Conservation (phyloP, 148 eudicot species). For the Pouteria glomerata region DNA sequence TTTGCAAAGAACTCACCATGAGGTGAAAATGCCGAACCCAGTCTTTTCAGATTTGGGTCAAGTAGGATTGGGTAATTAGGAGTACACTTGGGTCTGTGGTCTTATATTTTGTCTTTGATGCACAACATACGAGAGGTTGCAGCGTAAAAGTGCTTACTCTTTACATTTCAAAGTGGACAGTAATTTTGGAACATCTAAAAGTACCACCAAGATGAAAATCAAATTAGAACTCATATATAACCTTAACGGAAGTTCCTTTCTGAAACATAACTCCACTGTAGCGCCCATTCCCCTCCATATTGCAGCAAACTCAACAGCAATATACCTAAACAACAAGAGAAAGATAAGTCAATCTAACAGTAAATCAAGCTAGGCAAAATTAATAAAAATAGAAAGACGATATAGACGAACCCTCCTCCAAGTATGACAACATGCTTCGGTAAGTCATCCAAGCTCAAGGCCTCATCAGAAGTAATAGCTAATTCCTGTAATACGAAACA, state of each 20-base stretch:
- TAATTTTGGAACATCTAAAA: not conserved
- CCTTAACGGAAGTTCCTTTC: constrained; percentile 97
- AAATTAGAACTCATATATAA: constrained; percentile 15
- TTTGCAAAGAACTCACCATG: too few relatives aligned
- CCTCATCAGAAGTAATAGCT: constrained; percentile 94
- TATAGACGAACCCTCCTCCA: constrained; percentile 78
- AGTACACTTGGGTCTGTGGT: not conserved
- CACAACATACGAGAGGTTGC: not conserved
- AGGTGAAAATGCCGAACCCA: too few relatives aligned
- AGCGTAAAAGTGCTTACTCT: too few relatives aligned
- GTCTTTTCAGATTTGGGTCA: too few relatives aligned
- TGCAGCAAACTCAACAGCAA: constrained; percentile 99
- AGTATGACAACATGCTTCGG: constrained; percentile 88
- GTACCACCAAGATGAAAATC: not conserved
- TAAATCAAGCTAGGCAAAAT: not conserved
- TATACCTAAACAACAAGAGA: constrained; percentile 52
- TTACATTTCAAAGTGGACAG: not conserved
- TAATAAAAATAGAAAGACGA: not conserved
- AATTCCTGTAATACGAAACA: constrained; percentile 49
- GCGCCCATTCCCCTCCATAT: constrained; percentile 99
- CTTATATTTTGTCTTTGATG: not conserved
- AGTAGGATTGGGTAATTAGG: too few relatives aligned
- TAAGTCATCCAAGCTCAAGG: constrained; percentile 91
- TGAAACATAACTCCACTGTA: constrained; percentile 69
- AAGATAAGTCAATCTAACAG: not conserved